phyloP scores from a whole-genome alignment of 2,329 filamentous ascomycete species.

The Fusarium decemcellulare region DNA sequence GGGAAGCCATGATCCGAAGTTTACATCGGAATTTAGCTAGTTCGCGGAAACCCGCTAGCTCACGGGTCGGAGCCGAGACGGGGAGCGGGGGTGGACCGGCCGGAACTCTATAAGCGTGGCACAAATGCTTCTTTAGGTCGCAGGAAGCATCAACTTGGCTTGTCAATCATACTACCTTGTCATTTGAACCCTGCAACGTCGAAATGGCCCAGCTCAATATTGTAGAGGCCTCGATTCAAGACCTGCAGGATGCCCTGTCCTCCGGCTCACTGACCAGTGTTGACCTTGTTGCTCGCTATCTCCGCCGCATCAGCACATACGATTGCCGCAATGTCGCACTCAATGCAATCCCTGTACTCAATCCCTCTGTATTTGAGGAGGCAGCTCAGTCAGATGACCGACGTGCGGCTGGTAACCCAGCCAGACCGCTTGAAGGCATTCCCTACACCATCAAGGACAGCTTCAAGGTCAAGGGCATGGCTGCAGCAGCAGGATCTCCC shows the following conservation, averaged over 20 bases:
- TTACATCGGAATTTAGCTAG: too few relatives aligned
- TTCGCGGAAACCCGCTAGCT: too few relatives aligned
- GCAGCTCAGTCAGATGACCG: not conserved
- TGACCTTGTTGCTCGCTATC: constrained; percentile 43
- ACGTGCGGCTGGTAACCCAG: constrained; percentile 25
- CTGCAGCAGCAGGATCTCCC: constrained; percentile 66
- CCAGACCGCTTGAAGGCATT: constrained; percentile 63
- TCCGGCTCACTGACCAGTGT: constrained; percentile 43
- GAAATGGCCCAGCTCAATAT: constrained; percentile 28
- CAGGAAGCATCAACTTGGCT: too few relatives aligned
- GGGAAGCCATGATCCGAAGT: too few relatives aligned
- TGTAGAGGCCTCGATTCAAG: constrained; percentile 45
- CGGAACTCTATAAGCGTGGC: too few relatives aligned
- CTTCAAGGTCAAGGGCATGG: constrained; percentile 68
- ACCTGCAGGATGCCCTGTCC: constrained; percentile 42
- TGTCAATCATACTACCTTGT: too few relatives aligned
- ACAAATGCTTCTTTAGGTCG: too few relatives aligned
- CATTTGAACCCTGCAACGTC: not conserved
- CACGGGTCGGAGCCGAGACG: too few relatives aligned
- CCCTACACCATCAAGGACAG: constrained; percentile 71
- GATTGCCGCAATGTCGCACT: constrained; percentile 43
- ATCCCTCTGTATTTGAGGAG: not conserved
- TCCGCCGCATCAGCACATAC: constrained; percentile 43
- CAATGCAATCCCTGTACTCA: not conserved
- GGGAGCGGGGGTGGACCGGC: too few relatives aligned